phyloP scores from a whole-genome alignment of 73 alveolate genomes.

The Tetrahymena elliotti region DNA sequence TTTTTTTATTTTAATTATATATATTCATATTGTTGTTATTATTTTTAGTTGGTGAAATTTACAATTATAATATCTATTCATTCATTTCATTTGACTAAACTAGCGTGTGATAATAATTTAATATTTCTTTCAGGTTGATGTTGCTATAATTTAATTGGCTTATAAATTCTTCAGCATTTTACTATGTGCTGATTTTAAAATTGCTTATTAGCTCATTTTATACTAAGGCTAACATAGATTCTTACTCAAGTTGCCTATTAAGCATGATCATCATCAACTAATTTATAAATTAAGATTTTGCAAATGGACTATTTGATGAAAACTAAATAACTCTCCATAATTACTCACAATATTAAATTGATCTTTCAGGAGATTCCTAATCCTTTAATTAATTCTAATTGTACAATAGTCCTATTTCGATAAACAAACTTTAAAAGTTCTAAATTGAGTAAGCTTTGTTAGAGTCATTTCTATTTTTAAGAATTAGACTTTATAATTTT shows the following conservation, averaged over 20 bases:
- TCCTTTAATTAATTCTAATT: neutral
- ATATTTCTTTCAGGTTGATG: neutral
- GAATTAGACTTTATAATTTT: neutral
- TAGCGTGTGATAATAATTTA: neutral
- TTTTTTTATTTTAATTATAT: neutral
- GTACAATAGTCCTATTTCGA: neutral
- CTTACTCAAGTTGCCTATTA: neutral
- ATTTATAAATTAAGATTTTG: neutral
- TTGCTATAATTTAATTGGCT: neutral
- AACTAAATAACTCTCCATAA: neutral
- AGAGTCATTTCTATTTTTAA: neutral
- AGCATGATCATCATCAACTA: neutral
- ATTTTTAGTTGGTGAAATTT: neutral
- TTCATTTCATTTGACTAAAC: neutral
- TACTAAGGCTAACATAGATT: neutral
- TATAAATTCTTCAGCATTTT: neutral
- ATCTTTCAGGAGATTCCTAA: neutral
- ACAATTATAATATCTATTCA: neutral
- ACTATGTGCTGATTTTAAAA: neutral
- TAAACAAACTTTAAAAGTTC: neutral
- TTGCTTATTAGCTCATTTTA: neutral
- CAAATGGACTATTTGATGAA: neutral
- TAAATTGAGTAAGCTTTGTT: neutral
- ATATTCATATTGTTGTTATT: neutral
- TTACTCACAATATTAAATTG: neutral